Percentiles rank a stretch among this genome's conserved stretches.
These are phyloP conservation scores for Eucalyptus melliodora DNA, from an alignment of 345 rosid species.

Conservation along the genomic window DNA sequence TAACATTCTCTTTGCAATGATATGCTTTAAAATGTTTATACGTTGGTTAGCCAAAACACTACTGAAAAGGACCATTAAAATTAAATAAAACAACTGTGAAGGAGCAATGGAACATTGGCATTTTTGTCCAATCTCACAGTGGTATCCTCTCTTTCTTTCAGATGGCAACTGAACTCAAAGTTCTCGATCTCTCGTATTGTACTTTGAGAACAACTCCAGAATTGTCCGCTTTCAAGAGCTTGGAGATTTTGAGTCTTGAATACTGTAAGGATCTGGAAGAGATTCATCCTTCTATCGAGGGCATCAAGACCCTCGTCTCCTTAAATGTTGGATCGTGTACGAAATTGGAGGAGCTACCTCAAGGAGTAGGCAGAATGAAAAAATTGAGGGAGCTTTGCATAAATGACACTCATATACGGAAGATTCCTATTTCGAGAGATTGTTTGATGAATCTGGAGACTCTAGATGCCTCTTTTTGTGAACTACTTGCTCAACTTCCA, in stretches of 20 bases:
- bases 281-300: neutral
- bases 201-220: fast-evolving
- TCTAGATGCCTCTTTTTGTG: fast-evolving
- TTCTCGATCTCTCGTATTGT: fast-evolving
- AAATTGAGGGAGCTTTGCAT: neutral
- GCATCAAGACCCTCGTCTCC: neutral
- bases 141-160: neutral
- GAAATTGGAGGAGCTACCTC: fast-evolving
- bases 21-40: neutral
- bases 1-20: neutral
- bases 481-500: neutral
- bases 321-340: fast-evolving
- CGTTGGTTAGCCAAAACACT: neutral
- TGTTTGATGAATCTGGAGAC: fast-evolving
- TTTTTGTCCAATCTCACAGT: fast-evolving
- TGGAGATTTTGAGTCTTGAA: neutral
- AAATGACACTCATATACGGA: fast-evolving
- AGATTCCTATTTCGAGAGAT: neutral
- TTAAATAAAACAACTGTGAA: neutral
- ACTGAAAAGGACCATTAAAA: fast-evolving
- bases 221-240: neutral
- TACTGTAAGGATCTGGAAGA: fast-evolving
- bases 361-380: neutral
- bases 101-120: fast-evolving
- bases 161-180: neutral